These are phyloP conservation scores for Huiozyma sinensis DNA, from an alignment of 805 yeast genomes.

Conservation along the genomic window DNA sequence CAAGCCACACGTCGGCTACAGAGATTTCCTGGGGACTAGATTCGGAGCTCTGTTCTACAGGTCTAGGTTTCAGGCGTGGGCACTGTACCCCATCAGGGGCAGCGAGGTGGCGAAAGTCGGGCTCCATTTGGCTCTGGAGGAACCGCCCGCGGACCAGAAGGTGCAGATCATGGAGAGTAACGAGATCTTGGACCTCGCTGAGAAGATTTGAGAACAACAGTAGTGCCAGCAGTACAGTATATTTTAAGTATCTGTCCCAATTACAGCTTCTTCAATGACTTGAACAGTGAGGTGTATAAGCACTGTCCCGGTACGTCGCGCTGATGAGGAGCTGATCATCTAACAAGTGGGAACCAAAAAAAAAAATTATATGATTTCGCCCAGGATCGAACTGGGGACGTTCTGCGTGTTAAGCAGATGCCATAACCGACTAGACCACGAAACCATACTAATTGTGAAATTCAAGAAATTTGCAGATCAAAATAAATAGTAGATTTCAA, in stretches of 20 bases:
- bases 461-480: no score
- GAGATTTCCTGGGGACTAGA: constrained; percentile 24
- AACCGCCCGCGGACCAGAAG: constrained; percentile 12
- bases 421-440: constrained; percentile 99
- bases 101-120: constrained; percentile 58
- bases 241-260: no score
- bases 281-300: no score
- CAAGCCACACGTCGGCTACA: constrained; percentile 28
- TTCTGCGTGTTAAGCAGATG: constrained; percentile 99
- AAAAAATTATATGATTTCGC: constrained; percentile 72
- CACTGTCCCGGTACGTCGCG: no score
- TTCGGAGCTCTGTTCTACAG: constrained; percentile 29
- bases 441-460: constrained; percentile 48
- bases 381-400: constrained; percentile 99
- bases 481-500: background rate
- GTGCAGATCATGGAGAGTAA: constrained; percentile 23
- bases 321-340: no score
- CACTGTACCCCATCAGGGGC: constrained; percentile 44
- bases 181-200: constrained; percentile 21
- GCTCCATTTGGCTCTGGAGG: constrained; percentile 25
- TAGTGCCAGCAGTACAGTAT: no score
- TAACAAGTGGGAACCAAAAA: no score
- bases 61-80: constrained; percentile 24
- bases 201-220: constrained; percentile 1
- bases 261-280: no score